These are phyloP conservation scores for Punctularia strigosozonata DNA, from an alignment of 768 basidiomycete genomes.

Conservation along the genomic window DNA sequence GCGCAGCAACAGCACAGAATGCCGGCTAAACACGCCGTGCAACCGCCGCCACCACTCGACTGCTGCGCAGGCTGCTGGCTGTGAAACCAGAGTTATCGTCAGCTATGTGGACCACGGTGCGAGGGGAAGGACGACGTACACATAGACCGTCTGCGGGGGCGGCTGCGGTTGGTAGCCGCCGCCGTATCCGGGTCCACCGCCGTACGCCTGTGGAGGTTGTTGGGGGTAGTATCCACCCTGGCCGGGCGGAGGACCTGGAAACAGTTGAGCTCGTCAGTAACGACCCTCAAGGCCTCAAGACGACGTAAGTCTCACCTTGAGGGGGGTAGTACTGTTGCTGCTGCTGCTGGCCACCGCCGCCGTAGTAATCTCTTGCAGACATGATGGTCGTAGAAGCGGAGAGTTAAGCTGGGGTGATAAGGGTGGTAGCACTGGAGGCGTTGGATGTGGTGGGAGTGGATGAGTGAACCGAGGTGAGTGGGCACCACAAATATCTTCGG, in stretches of 20 bases:
- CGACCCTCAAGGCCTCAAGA: slow-evolving; percentile 12
- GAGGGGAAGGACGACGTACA: slow-evolving; percentile 35
- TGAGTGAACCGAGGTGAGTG: too few species aligned
- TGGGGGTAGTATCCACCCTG: slow-evolving; percentile 65
- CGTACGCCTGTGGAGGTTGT: slow-evolving; percentile 64
- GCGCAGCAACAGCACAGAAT: slow-evolving; percentile 58
- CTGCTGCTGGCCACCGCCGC: slow-evolving; percentile 31
- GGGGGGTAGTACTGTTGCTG: slow-evolving; percentile 42
- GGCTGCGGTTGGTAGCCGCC: slow-evolving; percentile 44
- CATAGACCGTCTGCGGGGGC: slow-evolving; percentile 71
- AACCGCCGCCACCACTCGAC: slow-evolving; percentile 35
- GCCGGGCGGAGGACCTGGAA: slow-evolving; percentile 38
- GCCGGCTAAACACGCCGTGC: slow-evolving; percentile 57
- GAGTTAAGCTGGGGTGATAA: too few species aligned
- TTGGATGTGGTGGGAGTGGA: too few species aligned
- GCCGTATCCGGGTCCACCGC: slow-evolving; percentile 26
- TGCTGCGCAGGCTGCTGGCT: slow-evolving; percentile 39
- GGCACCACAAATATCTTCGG: too few species aligned
- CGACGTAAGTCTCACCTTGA: slow-evolving; percentile 24
- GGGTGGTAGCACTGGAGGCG: too few species aligned
- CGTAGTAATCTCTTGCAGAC: slow-evolving; percentile 73
- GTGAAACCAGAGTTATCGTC: slow-evolving; percentile 10
- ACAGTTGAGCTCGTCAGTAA: background rate
- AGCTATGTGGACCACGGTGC: background rate
- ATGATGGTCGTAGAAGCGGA: slow-evolving; percentile 22